phyloP scores from a whole-genome alignment of 805 yeast species.

The Scheffersomyces ergatensis region DNA sequence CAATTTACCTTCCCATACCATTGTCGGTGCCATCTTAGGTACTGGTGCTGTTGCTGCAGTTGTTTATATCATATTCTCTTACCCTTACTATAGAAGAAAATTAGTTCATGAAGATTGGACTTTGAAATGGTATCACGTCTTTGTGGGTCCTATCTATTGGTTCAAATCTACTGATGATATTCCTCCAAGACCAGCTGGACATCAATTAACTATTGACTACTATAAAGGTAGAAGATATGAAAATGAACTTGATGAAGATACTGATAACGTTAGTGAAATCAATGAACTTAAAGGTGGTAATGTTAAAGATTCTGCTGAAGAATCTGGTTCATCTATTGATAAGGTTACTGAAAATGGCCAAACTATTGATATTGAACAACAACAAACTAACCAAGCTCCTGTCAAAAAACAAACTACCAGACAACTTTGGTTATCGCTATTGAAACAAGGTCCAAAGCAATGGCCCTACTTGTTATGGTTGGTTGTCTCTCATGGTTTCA shows the following conservation, averaged over 20 bases:
- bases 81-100: conserved; percentile 63
- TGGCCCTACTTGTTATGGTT: conserved; percentile 56
- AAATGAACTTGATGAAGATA: conserved; percentile 5
- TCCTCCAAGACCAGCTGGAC: conserved; percentile 67
- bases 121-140: conserved; percentile 52
- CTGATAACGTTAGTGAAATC: conserved; percentile 2
- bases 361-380: conserved; percentile 2
- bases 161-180: conserved; percentile 55
- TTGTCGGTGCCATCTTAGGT: conserved; percentile 60
- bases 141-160: conserved; percentile 55
- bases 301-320: not conserved
- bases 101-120: conserved; percentile 66
- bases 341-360: not conserved
- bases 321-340: not conserved
- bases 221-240: conserved; percentile 56
- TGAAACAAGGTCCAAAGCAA: conserved; percentile 45
- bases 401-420: conserved; percentile 31
- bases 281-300: conserved; percentile 7
- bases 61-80: conserved; percentile 51
- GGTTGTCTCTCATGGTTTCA: conserved; percentile 56
- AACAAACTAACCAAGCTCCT: conserved; percentile 8
- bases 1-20: conserved; percentile 50
- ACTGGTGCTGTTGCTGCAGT: conserved; percentile 57
- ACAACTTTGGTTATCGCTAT: conserved; percentile 38
- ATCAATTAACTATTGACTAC: conserved; percentile 56